Percentiles rank a stretch among this genome's conserved stretches.
Evolutionary conservation across 108 stramenopile genomes (phyloP).

Genomic region (Fragilaria crotonensis): DNA sequence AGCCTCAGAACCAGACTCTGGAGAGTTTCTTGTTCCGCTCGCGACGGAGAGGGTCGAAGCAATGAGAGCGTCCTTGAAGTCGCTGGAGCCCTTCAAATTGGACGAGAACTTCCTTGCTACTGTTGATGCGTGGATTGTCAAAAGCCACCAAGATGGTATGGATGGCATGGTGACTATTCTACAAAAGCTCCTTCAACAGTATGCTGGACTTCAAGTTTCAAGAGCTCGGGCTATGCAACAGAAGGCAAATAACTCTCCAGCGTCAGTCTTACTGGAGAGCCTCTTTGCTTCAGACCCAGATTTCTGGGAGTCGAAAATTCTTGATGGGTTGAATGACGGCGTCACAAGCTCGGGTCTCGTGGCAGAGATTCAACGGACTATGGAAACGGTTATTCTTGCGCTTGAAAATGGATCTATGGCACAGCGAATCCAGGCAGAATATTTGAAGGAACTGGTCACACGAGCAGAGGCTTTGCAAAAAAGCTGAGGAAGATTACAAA

Average conservation of each 20-base stretch:
- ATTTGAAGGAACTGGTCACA: conserved; percentile 68
- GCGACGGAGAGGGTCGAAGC: conserved; percentile 47
- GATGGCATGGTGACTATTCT: conserved; percentile 84
- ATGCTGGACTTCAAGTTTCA: conserved; percentile 61
- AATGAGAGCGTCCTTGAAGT: conserved; percentile 54
- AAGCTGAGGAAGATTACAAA: too few species aligned
- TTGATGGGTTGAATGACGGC: conserved; percentile 20
- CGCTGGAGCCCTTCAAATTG: conserved; percentile 43
- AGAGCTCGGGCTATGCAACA: conserved; percentile 44
- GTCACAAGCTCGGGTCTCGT: conserved; percentile 46
- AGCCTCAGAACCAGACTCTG: conserved; percentile 74
- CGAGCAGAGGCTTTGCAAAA: conserved; percentile 46
- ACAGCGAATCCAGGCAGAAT: conserved; percentile 91
- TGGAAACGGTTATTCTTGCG: conserved; percentile 82
- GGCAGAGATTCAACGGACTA: conserved; percentile 71
- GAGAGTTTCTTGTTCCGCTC: conserved; percentile 84
- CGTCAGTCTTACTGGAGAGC: conserved; percentile 53
- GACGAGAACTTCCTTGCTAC: conserved; percentile 82
- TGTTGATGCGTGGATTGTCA: conserved; percentile 86
- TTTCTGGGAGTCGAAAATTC: conserved; percentile 67
- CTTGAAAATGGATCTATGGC: conserved; percentile 86
- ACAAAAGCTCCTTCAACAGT: conserved; percentile 85
- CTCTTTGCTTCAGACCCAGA: conserved; percentile 68
- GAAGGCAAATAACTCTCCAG: conserved; percentile 24
- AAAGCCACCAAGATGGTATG: conserved; percentile 83